phyloP scores from a whole-genome alignment of 257 asterid genomes.

The Scutellaria baicalensis region DNA sequence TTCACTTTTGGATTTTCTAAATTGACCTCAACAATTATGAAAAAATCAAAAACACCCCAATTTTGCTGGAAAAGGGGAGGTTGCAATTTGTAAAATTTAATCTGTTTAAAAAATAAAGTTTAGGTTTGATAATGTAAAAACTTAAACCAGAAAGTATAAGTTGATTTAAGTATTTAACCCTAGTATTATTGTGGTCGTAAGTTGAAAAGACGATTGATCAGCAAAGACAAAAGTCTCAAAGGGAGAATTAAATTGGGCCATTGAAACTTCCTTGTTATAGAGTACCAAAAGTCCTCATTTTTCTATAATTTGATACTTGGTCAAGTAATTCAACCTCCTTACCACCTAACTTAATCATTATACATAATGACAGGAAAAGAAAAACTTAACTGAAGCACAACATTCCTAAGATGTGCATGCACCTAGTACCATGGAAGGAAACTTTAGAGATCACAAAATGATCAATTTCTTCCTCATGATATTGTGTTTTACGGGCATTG shows the following conservation, averaged over 20 bases:
- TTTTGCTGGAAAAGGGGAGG: too few species aligned
- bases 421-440: background rate
- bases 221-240: background rate
- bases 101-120: too few species aligned
- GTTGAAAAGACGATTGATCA: background rate
- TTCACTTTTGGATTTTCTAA: too few species aligned
- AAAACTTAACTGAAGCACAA: background rate
- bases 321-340: background rate
- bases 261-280: background rate
- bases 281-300: background rate
- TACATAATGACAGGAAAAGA: background rate
- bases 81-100: too few species aligned
- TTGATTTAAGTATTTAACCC: too few species aligned
- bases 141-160: too few species aligned
- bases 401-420: background rate
- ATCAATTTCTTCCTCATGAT: background rate
- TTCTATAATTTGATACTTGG: background rate
- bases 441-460: background rate
- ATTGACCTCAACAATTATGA: too few species aligned
- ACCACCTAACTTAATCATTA: background rate
- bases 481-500: background rate
- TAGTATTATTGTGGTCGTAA: background rate
- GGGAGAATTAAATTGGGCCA: background rate
- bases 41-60: too few species aligned
- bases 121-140: too few species aligned